Evolutionary conservation across 352 stramenopile species (phyloP).

Genomic region (Pythium biforme): DNA sequence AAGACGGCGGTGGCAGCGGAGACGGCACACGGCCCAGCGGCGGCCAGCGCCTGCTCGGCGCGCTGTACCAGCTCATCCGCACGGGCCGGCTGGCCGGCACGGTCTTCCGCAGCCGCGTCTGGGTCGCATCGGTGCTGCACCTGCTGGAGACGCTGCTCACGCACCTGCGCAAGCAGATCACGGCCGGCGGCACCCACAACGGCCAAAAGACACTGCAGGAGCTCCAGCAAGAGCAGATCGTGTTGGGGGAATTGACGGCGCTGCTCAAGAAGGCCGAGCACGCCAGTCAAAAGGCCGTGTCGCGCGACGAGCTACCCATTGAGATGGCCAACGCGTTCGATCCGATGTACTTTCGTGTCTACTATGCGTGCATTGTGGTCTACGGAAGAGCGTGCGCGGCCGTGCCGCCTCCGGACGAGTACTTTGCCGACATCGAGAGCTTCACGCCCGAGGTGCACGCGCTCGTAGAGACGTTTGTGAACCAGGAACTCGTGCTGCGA

Average conservation of each 20-base stretch:
- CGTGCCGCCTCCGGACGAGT: slow-evolving; percentile 54
- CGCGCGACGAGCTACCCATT: slow-evolving; percentile 61
- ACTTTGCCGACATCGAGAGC: slow-evolving; percentile 54
- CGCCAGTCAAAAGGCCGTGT: slow-evolving; percentile 38
- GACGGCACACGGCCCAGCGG: slow-evolving; percentile 38
- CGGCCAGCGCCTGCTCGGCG: slow-evolving; percentile 59
- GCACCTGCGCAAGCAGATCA: slow-evolving; percentile 56
- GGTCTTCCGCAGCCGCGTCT: slow-evolving; percentile 63
- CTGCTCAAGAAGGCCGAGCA: slow-evolving; percentile 51
- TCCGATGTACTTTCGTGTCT: slow-evolving; percentile 81
- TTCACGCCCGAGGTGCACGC: slow-evolving; percentile 38
- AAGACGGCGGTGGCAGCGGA: slow-evolving; percentile 36
- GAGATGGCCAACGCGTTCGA: slow-evolving; percentile 62
- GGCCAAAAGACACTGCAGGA: slow-evolving; percentile 58
- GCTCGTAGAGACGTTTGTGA: slow-evolving; percentile 58
- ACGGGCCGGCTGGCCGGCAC: slow-evolving; percentile 48
- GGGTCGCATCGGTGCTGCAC: slow-evolving; percentile 51
- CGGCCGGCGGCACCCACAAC: slow-evolving; percentile 55
- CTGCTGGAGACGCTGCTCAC: slow-evolving; percentile 44
- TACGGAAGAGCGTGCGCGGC: slow-evolving; percentile 63
- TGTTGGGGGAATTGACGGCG: slow-evolving; percentile 51
- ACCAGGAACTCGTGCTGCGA: slow-evolving; percentile 39
- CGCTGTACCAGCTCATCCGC: slow-evolving; percentile 58
- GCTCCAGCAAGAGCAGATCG: slow-evolving; percentile 49
- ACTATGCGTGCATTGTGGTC: slow-evolving; percentile 70